Percentiles rank a stretch among this genome's conserved stretches.
Conservation (phyloP, 345 rosid species). For the Salix viminalis region DNA sequence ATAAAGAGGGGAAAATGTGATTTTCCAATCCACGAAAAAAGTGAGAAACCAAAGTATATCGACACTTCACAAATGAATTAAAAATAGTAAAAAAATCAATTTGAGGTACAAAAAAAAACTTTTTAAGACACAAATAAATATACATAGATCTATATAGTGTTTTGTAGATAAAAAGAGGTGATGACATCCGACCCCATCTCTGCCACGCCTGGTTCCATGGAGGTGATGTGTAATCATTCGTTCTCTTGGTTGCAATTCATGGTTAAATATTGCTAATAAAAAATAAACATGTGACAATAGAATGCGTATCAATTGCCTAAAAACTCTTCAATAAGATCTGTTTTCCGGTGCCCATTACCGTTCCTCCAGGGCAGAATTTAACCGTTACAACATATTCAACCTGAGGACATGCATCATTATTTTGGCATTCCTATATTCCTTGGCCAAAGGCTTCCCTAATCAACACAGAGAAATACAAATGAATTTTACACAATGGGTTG, state of each 20-base stretch:
- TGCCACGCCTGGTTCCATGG: no score
- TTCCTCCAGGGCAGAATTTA: not conserved
- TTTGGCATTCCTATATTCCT: conserved; percentile 12
- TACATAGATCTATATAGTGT: no score
- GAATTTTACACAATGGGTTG: conserved; percentile 24
- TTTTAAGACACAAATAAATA: no score
- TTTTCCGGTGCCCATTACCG: not conserved
- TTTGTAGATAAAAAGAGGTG: no score
- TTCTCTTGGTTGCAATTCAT: not conserved
- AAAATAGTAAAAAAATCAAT: no score
- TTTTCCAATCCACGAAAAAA: no score
- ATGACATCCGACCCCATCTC: no score
- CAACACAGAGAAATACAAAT: conserved; percentile 19
- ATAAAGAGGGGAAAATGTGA: no score
- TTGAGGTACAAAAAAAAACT: no score
- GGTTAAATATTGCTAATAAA: not conserved
- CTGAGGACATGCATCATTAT: not conserved
- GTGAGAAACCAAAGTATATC: no score
- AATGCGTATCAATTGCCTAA: not conserved
- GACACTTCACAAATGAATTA: no score
- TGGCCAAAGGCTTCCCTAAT: conserved; percentile 8
- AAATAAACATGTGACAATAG: not conserved
- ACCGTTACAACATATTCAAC: conserved; percentile 17
- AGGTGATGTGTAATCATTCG: not conserved
- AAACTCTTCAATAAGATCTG: no score